These are phyloP conservation scores for Brettanomyces nanus DNA, from an alignment of 805 yeast species.

Conservation along the genomic window DNA sequence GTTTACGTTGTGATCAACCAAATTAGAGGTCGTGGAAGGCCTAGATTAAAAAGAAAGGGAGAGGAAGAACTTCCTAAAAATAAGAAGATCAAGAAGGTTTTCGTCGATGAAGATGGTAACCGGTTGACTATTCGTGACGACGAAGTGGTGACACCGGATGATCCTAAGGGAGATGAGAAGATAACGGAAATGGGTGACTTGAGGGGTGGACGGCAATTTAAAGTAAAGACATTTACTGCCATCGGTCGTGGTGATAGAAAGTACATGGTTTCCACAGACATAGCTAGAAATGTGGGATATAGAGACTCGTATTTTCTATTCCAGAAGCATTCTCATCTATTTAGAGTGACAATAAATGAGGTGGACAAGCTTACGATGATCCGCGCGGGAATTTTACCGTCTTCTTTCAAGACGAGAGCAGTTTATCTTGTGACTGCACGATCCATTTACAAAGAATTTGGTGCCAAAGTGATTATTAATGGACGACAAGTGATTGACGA, in stretches of 20 bases:
- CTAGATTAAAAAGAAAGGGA: slow-evolving; percentile 18
- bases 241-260: slow-evolving; percentile 58
- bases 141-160: slow-evolving; percentile 71
- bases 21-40: slow-evolving; percentile 25
- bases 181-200: slow-evolving; percentile 61
- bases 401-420: slow-evolving; percentile 82
- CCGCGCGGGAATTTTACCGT: slow-evolving; percentile 73
- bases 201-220: slow-evolving; percentile 63
- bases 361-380: slow-evolving; percentile 80
- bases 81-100: slow-evolving; percentile 25
- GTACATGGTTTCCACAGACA: slow-evolving; percentile 92
- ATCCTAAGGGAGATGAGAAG: slow-evolving; percentile 71
- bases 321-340: slow-evolving; percentile 73
- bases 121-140: slow-evolving; percentile 59
- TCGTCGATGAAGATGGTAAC: slow-evolving; percentile 56
- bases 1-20: slow-evolving; percentile 9
- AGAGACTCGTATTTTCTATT: slow-evolving; percentile 85
- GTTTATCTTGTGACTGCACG: slow-evolving; percentile 89
- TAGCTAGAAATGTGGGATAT: slow-evolving; percentile 91
- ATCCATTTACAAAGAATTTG: slow-evolving; percentile 84
- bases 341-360: slow-evolving; percentile 64
- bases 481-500: slow-evolving; percentile 83
- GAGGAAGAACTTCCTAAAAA: slow-evolving; percentile 12
- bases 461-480: slow-evolving; percentile 70
- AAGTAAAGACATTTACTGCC: slow-evolving; percentile 62